Evolutionary conservation across 768 basidiomycete species (phyloP).

Genomic region (Amylocystis lapponica): DNA sequence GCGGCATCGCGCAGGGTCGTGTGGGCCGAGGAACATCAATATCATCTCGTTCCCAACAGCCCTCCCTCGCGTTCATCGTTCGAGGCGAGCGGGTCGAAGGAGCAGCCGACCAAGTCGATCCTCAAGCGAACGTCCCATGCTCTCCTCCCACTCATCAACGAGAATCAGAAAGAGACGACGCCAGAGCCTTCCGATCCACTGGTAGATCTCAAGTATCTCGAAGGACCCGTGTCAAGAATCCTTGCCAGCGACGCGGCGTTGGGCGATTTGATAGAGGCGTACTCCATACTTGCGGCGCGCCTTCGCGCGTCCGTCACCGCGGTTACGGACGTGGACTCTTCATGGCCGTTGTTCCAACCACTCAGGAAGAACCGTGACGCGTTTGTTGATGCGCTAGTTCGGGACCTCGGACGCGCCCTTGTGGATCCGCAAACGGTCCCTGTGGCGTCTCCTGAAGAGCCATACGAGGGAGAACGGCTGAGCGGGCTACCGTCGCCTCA

Average conservation of each 20-base stretch:
- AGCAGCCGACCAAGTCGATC: conserved; percentile 57
- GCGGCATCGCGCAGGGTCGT: conserved; percentile 9
- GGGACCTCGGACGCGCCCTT: conserved; percentile 63
- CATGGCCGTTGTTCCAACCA: conserved; percentile 71
- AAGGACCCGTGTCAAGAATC: conserved; percentile 57
- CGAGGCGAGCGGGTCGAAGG: conserved; percentile 31
- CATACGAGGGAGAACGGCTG: conserved; percentile 5
- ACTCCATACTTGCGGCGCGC: conserved; percentile 63
- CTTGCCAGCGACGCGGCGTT: conserved; percentile 42
- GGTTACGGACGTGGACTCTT: conserved; percentile 47
- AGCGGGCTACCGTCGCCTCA: conserved; percentile 57
- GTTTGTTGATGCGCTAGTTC: conserved; percentile 54
- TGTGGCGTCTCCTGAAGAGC: not conserved
- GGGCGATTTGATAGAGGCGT: conserved; percentile 65
- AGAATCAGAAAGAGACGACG: conserved; percentile 53
- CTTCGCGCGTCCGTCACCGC: conserved; percentile 41
- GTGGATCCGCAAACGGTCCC: conserved; percentile 42
- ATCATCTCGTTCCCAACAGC: conserved; percentile 13
- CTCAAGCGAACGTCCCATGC: conserved; percentile 47
- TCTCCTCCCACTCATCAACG: conserved; percentile 34
- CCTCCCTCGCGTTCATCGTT: conserved; percentile 6
- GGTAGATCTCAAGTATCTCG: conserved; percentile 56
- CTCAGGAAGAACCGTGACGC: conserved; percentile 46
- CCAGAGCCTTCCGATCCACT: conserved; percentile 76
- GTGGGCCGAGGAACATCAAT: conserved; percentile 13